Evolutionary conservation across 352 stramenopile genomes (phyloP), one percentile per base, ranked within the genome.

Genomic region (Pythium dissotocum): DNA sequence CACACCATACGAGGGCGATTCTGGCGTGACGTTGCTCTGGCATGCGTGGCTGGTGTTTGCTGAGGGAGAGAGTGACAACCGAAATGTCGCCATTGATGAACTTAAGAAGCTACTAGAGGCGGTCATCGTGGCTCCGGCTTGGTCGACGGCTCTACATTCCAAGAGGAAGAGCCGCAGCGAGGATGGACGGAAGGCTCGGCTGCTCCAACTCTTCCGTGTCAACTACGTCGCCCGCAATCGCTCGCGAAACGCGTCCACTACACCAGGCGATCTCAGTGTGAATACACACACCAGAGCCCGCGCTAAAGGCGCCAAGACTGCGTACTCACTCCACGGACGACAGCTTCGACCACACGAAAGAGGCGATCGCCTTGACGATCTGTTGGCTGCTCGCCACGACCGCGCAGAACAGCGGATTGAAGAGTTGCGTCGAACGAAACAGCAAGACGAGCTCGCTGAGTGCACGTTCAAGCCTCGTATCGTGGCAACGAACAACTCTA

Each of bases 381-480:
- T 70, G 1, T 56, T 90, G 0, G 69, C 66, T 5, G 63, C 80
- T 56, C 77, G 79, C 28, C 65, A 84, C 42, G 68, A 42, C 9
- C 36, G 59, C 0, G 21, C 74, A 3, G 53, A 72, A 21, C 35
- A 63, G 21, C 54, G 70, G n/a, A 28, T 90, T 2, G 55, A 65
- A 6, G 61, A 75, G 55, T 52, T 90, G 59, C 77, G 76, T 0
- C 64, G 70, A n/a, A 62, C 38, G 5, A 80, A 88, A 61, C 51
- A 75, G 21, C 46, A 75, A 10, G 42, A 75, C 16, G 81, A 88
- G 38, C 33, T 88, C 5, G 72, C 77, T 16, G 70, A 84, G 30
- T 90, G 81, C 54, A 90, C 81, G 6, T 89, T 89, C 64, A 77
- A 78, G 24, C 81, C 81, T 21, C 62, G 30, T 0, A 78, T 86